A percentile compares a stretch with the other conserved stretches of the same genome.
phyloP scores from a whole-genome alignment of 192 early-diverging fungal species.

The Pilaira anomala region DNA sequence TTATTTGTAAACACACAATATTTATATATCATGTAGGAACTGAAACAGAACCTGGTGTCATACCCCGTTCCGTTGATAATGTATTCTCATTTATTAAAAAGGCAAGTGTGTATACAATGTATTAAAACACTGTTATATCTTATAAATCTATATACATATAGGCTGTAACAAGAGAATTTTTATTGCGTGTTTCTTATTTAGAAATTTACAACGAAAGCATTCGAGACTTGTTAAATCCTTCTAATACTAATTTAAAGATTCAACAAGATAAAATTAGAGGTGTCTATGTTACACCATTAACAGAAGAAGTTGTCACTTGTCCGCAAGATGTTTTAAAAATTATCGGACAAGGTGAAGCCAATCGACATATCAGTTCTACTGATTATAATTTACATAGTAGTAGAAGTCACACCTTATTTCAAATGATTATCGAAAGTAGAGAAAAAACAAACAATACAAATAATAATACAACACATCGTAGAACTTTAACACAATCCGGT shows the following conservation, averaged over 20 bases:
- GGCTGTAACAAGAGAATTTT: slow-evolving; percentile 71
- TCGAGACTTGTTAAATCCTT: slow-evolving; percentile 84
- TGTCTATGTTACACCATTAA: slow-evolving; percentile 68
- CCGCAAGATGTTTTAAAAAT: slow-evolving; percentile 72
- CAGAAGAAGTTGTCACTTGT: slow-evolving; percentile 71
- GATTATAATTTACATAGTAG: slow-evolving; percentile 91
- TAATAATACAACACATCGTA: slow-evolving; percentile 15
- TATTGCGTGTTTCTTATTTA: slow-evolving; percentile 93
- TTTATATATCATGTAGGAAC: slow-evolving; percentile 40
- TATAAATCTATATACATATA: slow-evolving; percentile 27
- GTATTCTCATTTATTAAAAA: slow-evolving; percentile 72
- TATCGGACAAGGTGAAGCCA: slow-evolving; percentile 72
- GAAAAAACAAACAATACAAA: slow-evolving; percentile 45
- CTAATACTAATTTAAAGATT: slow-evolving; percentile 81
- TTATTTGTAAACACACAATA: slow-evolving; percentile 4
- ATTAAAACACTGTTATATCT: background rate
- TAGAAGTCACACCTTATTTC: slow-evolving; percentile 95
- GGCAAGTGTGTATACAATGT: slow-evolving; percentile 27
- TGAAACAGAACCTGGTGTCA: slow-evolving; percentile 70
- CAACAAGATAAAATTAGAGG: slow-evolving; percentile 70
- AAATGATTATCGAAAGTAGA: slow-evolving; percentile 85
- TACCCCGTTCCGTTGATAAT: slow-evolving; percentile 72
- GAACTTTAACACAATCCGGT: background rate
- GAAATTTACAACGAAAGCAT: slow-evolving; percentile 98
- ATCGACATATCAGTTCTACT: slow-evolving; percentile 87